Evolutionary conservation across 768 basidiomycete genomes (phyloP), one percentile per base, ranked within the genome.

Genomic region (Lactifluus subvellereus): DNA sequence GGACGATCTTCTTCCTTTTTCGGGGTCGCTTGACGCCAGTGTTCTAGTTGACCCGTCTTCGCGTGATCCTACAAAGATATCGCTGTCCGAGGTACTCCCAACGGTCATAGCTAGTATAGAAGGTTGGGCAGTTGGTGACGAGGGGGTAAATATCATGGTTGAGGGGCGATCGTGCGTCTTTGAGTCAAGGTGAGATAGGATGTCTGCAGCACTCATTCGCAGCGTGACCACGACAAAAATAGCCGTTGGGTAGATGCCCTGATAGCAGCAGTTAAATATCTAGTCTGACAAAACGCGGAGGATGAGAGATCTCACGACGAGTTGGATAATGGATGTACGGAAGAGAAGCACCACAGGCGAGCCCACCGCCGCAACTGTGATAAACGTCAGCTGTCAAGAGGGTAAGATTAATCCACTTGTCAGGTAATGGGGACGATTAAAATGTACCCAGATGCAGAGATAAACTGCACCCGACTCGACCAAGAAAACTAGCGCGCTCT

Each of bases 161-260:
- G 45, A 20, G 4, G 45, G n/a, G 53, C 18, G 18, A 20, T 33
- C 6, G 16, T 10, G 7, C 10, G 54, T 18, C 45, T 27, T 27
- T 1, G 2, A 2, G 27, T 16, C 9, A 3, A 43, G 43, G 16
- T 14, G 4, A n/a, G 27, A 27, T 27, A 63, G 20, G 20, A 54
- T 20, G 16, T 59, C 57, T 13, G 37, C 52, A 13, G 57, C 37
- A 45, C 52, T 64, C 7, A 54, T n/a, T 22, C 45, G 50, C 58
- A 64, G 33, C 3, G 62, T 47, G 35, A 64, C 62, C n/a, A 64
- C 37, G 53, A 64, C 32, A 16, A 64, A 37, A 1, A 64, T 64
- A 5, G 35, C 30, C 16, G 59, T 54, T 7, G 62, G 62, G 20
- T 64, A 64, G 6, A 64, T 59, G 27, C 62, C 62, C 62, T 64